Percentiles rank a stretch among this genome's conserved stretches.
These are phyloP conservation scores for Botrytis tulipae DNA, from an alignment of 2,329 filamentous ascomycete species.

Conservation along the genomic window DNA sequence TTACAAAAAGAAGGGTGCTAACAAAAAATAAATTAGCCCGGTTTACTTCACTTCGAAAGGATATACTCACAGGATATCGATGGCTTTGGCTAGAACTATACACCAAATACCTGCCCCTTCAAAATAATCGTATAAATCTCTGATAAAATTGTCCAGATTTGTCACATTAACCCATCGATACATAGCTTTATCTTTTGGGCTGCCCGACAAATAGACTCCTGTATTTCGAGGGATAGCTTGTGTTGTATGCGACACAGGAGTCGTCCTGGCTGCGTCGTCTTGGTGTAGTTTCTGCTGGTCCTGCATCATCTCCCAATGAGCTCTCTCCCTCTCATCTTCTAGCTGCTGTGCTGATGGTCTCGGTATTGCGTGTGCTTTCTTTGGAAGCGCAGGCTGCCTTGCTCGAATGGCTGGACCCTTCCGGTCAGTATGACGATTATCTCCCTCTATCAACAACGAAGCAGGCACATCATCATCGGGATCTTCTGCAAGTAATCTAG, in stretches of 20 bases:
- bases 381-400: constrained; percentile 24
- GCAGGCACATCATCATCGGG: constrained; percentile 57
- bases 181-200: constrained; percentile 65
- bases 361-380: constrained; percentile 39
- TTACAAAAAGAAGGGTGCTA: constrained; percentile 64
- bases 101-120: constrained; percentile 66
- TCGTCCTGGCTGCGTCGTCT: constrained; percentile 35
- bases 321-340: constrained; percentile 33
- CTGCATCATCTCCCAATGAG: constrained; percentile 56
- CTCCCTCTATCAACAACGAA: constrained; percentile 59
- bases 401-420: constrained; percentile 31
- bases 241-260: constrained; percentile 13
- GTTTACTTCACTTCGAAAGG: background rate
- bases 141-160: constrained; percentile 68
- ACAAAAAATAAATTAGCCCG: constrained; percentile 23
- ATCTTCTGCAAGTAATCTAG: constrained; percentile 38
- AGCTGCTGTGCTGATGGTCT: constrained; percentile 46
- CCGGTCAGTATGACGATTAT: constrained; percentile 37
- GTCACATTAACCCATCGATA: constrained; percentile 72
- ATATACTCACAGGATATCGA: constrained; percentile 55
- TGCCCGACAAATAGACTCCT: constrained; percentile 46
- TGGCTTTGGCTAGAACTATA: constrained; percentile 56
- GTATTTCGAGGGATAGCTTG: constrained; percentile 49
- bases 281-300: constrained; percentile 50
- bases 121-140: constrained; percentile 68